Evolutionary conservation across 2,329 filamentous ascomycete species (phyloP).

Genomic region (Falciphora oryzae): DNA sequence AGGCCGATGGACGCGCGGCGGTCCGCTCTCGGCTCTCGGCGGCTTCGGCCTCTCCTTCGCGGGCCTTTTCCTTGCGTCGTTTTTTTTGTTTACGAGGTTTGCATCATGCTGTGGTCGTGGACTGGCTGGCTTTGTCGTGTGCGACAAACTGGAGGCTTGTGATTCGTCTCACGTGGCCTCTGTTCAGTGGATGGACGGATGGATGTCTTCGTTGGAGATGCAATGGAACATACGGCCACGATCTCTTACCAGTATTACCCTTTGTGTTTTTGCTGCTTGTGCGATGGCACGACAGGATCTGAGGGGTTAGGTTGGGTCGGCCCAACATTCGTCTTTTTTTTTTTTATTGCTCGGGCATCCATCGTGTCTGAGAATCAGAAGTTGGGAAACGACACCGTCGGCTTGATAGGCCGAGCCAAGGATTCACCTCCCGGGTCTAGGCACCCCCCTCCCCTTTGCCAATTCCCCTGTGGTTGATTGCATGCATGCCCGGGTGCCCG

Average conservation of each 20-base stretch:
- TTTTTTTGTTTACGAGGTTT: not conserved
- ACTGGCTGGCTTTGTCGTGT: not conserved
- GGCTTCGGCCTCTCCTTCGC: not conserved
- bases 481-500: not conserved
- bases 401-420: slow-evolving; percentile 1
- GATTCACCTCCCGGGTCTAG: not conserved
- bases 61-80: not conserved
- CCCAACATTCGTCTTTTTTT: too few relatives aligned
- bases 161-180: not conserved
- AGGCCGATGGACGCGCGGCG: not conserved
- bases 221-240: too few relatives aligned
- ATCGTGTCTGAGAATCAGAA: not conserved
- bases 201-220: not conserved
- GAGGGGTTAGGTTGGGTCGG: too few relatives aligned
- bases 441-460: too few relatives aligned
- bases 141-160: not conserved
- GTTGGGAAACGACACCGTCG: not conserved
- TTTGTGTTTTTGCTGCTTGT: too few relatives aligned
- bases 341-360: not conserved
- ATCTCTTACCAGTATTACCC: too few relatives aligned
- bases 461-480: not conserved
- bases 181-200: not conserved
- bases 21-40: not conserved
- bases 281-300: too few relatives aligned
- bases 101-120: not conserved